Evolutionary conservation across 139 green algal genomes (phyloP).

Genomic region (Trebouxia sp.): DNA sequence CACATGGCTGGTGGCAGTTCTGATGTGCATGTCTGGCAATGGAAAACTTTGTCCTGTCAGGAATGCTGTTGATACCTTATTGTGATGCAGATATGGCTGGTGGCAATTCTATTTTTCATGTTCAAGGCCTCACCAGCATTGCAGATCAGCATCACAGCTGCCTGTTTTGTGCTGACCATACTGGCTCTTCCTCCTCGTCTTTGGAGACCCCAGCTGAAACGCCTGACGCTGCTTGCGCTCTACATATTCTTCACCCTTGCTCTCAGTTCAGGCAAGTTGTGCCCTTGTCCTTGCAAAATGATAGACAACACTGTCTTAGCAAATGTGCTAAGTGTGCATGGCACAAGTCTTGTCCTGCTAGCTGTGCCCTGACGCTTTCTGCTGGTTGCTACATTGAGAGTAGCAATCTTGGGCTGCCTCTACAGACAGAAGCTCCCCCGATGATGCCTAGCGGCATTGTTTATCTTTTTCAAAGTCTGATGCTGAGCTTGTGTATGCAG

Average conservation of each 20-base stretch:
- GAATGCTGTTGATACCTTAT: background rate
- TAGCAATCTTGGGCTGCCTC: too few relatives aligned
- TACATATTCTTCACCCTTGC: conserved; percentile 67
- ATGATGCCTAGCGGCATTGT: too few relatives aligned
- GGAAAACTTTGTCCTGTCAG: background rate
- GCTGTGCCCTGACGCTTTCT: too few relatives aligned
- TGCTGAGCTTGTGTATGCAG: conserved; percentile 30
- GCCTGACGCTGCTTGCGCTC: conserved; percentile 55
- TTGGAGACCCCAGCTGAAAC: conserved; percentile 68
- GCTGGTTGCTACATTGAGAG: too few relatives aligned
- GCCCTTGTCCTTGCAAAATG: background rate
- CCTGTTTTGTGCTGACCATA: conserved; percentile 46
- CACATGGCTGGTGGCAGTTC: background rate
- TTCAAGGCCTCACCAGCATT: conserved; percentile 48
- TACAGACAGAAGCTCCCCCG: too few relatives aligned
- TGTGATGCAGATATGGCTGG: conserved; percentile 65
- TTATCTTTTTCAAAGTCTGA: background rate
- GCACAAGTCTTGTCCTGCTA: too few relatives aligned
- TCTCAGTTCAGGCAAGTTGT: conserved; percentile 33
- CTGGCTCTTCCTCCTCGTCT: conserved; percentile 54
- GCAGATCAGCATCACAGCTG: conserved; percentile 46
- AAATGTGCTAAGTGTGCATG: too few relatives aligned
- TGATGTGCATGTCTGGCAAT: background rate
- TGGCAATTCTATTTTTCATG: conserved; percentile 69
- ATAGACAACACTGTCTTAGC: background rate